Evolutionary conservation across 2,329 filamentous ascomycete species (phyloP), one percentile per base, ranked within the genome.

Genomic region (Aspergillus sp.): DNA sequence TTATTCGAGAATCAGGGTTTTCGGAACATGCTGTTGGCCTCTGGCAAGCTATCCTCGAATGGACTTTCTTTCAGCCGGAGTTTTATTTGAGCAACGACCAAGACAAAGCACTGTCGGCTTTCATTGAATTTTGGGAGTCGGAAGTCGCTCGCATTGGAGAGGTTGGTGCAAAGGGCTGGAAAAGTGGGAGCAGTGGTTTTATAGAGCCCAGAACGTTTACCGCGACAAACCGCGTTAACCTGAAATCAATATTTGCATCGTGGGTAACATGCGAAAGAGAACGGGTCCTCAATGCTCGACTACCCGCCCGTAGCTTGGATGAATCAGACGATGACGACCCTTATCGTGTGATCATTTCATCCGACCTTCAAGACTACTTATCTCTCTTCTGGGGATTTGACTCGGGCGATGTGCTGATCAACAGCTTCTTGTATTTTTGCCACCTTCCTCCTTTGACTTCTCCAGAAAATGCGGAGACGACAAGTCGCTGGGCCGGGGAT

Each of bases 111-210:
- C 10, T 67, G 27, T 36, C 53, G n/a, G 50, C 56, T 0, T 86
- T 95, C 48, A 71, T 78, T 38, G 76, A 83, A 2, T 95, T 93
- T 50, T 97, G 93, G 93, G 89, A 95, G 46, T 87, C 82, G 44
- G 91, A 96, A 59, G 75, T 81, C 0, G 73, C 86, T 0, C 79
- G 91, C 5, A 77, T 95, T 42, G 91, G 91, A 7, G 91, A 97
- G 54, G 58, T 67, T 1, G 74, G 72, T 2, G 83, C 88, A 3
- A 72, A 75, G 48, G 89, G 90, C 1, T 96, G 90, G 90, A 58
- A 51, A 26, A 61, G 50, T 13, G 53, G 42, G 28, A 48, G 44
- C 6, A 52, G 38, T 37, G 26, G 45, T 31, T 43, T 49, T 12
- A 33, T 74, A 2, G 71, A 75, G 33, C 51, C 67, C 6, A 65